Conservation (phyloP, 208 protist species). For the Strigomonas culicis region DNA sequence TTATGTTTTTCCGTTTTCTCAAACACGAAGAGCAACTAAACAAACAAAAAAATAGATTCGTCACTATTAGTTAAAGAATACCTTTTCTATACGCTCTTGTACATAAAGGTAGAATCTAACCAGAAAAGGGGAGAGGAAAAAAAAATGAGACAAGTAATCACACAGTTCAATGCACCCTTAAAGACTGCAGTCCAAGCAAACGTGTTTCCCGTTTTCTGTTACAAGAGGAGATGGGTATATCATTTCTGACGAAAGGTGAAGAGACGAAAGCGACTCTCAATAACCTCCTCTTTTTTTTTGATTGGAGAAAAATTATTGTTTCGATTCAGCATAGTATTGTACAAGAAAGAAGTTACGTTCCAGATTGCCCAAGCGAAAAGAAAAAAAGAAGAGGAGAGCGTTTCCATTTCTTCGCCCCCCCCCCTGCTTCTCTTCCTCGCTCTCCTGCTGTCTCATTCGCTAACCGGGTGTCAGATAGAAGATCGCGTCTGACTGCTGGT, state of each 20-base stretch:
- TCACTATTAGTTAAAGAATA: not conserved
- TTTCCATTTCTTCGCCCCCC: not conserved
- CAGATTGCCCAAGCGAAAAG: not conserved
- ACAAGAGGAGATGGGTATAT: not conserved
- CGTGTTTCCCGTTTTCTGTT: not conserved
- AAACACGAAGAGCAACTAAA: not conserved
- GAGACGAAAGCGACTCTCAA: not conserved
- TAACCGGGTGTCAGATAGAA: conserved; percentile 63
- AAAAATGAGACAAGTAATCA: not conserved
- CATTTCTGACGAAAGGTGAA: not conserved
- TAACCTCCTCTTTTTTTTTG: not conserved
- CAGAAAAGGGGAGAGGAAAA: conserved; percentile 10
- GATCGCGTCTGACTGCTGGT: conserved; percentile 51
- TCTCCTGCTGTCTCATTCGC: not conserved
- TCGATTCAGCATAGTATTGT: not conserved
- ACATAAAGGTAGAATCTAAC: not conserved
- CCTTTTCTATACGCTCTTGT: not conserved
- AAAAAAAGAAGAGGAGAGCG: conserved; percentile 4
- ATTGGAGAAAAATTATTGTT: not conserved
- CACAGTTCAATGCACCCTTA: not conserved
- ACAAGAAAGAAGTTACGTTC: not conserved
- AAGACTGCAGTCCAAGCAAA: not conserved
- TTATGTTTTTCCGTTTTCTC: not conserved
- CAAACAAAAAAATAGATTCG: not conserved
- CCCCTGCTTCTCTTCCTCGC: not conserved